These are phyloP conservation scores for Nemania serpens DNA, from an alignment of 2,329 filamentous ascomycete genomes.

Conservation along the genomic window DNA sequence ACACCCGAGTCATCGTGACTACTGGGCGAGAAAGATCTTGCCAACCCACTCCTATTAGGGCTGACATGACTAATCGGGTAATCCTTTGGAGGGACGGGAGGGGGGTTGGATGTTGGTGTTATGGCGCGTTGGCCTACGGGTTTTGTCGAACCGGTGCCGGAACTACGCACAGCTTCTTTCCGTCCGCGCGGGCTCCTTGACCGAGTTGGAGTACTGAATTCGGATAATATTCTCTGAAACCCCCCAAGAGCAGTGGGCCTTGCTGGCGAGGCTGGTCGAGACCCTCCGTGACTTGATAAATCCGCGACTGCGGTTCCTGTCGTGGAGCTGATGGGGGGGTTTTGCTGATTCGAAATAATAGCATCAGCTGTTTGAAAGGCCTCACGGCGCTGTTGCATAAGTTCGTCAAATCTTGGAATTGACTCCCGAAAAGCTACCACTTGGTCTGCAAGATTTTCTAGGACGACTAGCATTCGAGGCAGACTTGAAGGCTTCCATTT, in stretches of 20 bases:
- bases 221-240: slow-evolving; percentile 65
- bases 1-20: slow-evolving; percentile 39
- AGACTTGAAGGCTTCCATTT: slow-evolving; percentile 56
- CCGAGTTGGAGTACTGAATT: slow-evolving; percentile 59
- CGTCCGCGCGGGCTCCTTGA: slow-evolving; percentile 55
- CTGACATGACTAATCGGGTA: slow-evolving; percentile 46
- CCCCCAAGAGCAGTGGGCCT: slow-evolving; percentile 62
- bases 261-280: slow-evolving; percentile 57
- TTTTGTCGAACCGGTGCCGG: slow-evolving; percentile 35
- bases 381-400: slow-evolving; percentile 68
- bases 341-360: slow-evolving; percentile 46
- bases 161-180: slow-evolving; percentile 48
- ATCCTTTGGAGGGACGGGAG: slow-evolving; percentile 50
- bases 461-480: slow-evolving; percentile 59
- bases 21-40: slow-evolving; percentile 49
- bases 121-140: slow-evolving; percentile 38
- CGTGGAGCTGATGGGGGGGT: slow-evolving; percentile 35
- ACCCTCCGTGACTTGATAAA: slow-evolving; percentile 50
- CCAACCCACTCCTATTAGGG: slow-evolving; percentile 39
- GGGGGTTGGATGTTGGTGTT: slow-evolving; percentile 43
- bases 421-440: slow-evolving; percentile 64
- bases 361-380: slow-evolving; percentile 66
- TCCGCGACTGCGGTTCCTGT: slow-evolving; percentile 42
- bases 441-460: slow-evolving; percentile 66
- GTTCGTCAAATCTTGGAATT: slow-evolving; percentile 73